Evolutionary conservation across 108 stramenopile genomes (phyloP), one percentile per base, ranked within the genome.

Genomic region (Cyclostephanos invisitatus): DNA sequence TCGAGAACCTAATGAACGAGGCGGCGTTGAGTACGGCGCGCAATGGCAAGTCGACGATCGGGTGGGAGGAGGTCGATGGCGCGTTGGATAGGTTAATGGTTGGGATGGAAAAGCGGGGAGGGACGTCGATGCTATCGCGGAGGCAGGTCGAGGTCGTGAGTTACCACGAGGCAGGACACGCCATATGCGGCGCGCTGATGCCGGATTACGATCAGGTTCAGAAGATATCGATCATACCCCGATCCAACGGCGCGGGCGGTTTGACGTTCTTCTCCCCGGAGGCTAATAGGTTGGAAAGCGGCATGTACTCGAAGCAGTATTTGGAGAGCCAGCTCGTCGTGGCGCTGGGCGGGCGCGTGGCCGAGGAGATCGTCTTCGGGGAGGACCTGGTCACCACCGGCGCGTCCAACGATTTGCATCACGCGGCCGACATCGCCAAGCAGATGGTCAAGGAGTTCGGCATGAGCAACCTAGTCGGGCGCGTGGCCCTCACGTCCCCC

Each of bases 111-210:
- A 97, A 98, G 84, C 84, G 90, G 74, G 96, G 91, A 20, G 94
- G 94, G 4, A 91, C 97, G 73, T 78, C 85, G 24, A 71, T 77
- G 37, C 49, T 81, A 20, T 89, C 88, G 48, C 80, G 75, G 38
- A 86, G 89, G 68, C 82, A 81, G 67, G 88, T 88, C 61, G 86
- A 91, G 56, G 68, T 98, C 28, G 96, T 96, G 24, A 95, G 96
- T 14, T 98, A 91, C 88, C 98, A 98, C 82, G 98, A 98, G 84
- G 96, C 90, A 0, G 98, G 98, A 32, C 98, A 98, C 75, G 98
- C 96, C 18, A 83, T 98, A 47, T 93, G 95, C 25, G 98, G 96
- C 36, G 93, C 96, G 1, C 73, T 95, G 8, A 90, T 91, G 47
- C 89, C 89, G 9, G 91, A 92, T 66, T 95, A 95, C 73, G 93